Evolutionary conservation across 2,329 filamentous ascomycete genomes (phyloP), one percentile per base, ranked within the genome.

Genomic region (Cordyceps militaris): DNA sequence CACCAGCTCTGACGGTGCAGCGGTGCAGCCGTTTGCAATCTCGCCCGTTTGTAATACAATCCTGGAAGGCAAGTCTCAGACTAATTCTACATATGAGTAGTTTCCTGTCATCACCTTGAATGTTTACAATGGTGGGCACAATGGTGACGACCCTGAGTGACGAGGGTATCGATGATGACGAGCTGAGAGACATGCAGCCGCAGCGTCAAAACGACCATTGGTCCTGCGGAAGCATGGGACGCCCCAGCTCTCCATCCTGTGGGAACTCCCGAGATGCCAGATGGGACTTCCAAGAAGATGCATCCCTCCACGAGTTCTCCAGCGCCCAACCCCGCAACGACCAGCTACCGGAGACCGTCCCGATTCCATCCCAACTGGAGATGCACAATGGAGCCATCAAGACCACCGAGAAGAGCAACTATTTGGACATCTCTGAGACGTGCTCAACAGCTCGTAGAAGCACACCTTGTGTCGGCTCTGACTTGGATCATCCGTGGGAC

Each of bases 391-490:
- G 16, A 24, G 9, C 32, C 13, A 13, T 26, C 38, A n/a, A 36
- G 3, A 16, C n/a, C 21, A 32, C 8, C 14, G 21, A 34, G 2
- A 24, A 16, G 13, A 14, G 7, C 42, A 19, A 13, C 32, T n/a
- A n/a, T 26, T 48, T 71, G 5, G 70, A 72, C 38, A 69, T 72
- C 21, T 72, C 70, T 0, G 70, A 72, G 51, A 72, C 70, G n/a
- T 70, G 70, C 11, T 70, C 70, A 2, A 71, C 70, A 2, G 42
- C 61, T 24, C 59, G 59, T 26, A 65, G 70, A 21, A 73, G 70
- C 40, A 23, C 38, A 4, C 38, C 51, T 16, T 54, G 21, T 21
- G 9, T 8, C 8, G 26, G 32, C 11, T 5, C 28, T 3, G 11
- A 32, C 9, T 3, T 24, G 5, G 16, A 44, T 19, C 5, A 24